Conservation (phyloP, 441 rosid genomes). For the Omphalea diandra region DNA sequence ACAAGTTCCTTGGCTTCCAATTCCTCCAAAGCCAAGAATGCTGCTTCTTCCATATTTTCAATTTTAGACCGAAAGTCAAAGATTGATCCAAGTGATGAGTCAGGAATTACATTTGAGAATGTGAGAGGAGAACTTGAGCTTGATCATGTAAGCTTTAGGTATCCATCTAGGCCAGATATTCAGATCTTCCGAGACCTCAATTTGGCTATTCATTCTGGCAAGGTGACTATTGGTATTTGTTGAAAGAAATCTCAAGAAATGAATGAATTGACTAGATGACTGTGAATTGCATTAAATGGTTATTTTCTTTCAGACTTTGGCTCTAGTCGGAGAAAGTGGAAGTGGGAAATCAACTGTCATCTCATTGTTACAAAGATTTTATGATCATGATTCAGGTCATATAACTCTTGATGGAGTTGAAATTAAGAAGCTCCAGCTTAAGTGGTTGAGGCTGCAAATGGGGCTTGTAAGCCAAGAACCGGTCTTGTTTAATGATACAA, state of each 20-base stretch:
- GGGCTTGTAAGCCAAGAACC: slow-evolving; percentile 79
- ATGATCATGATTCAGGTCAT: slow-evolving; percentile 62
- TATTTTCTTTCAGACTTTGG: slow-evolving; percentile 54
- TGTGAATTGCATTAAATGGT: too few relatives aligned
- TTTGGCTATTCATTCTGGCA: slow-evolving; percentile 51
- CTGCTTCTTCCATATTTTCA: slow-evolving; percentile 59
- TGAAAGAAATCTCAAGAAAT: too few relatives aligned
- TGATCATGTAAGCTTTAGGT: slow-evolving; percentile 52
- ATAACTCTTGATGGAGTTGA: slow-evolving; percentile 62
- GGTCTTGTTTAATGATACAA: slow-evolving; percentile 61
- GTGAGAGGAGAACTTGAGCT: slow-evolving; percentile 63
- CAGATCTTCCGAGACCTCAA: slow-evolving; percentile 56
- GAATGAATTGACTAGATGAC: too few relatives aligned
- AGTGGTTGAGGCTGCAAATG: slow-evolving; percentile 69
- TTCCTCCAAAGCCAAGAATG: slow-evolving; percentile 47
- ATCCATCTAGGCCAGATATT: slow-evolving; percentile 68
- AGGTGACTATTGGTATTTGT: too few relatives aligned
- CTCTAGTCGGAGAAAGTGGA: slow-evolving; percentile 86
- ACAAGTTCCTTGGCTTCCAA: slow-evolving; percentile 55
- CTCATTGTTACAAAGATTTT: slow-evolving; percentile 72
- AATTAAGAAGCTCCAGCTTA: slow-evolving; percentile 41
- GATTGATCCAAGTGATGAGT: slow-evolving; percentile 58
- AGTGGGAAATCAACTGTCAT: too few relatives aligned
- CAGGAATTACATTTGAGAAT: slow-evolving; percentile 43
- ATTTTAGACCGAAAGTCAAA: slow-evolving; percentile 53